These are phyloP conservation scores for Sugiyamaella smithiae DNA, from an alignment of 805 yeast genomes.

Conservation along the genomic window DNA sequence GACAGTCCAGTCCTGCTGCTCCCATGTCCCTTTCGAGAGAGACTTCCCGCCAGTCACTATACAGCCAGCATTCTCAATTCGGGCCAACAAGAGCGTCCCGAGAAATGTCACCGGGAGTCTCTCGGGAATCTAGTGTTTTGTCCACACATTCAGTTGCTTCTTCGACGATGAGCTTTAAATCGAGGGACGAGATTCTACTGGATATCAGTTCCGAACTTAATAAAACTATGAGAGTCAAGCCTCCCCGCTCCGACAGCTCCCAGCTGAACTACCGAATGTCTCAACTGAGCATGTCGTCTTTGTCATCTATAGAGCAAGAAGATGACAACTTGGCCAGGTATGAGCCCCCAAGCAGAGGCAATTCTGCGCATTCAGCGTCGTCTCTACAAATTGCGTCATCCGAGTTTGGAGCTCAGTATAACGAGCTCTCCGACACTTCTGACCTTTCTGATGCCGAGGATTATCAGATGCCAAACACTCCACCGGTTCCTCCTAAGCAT, in stretches of 20 bases:
- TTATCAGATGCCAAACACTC: constrained; percentile 21
- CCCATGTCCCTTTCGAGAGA: not conserved
- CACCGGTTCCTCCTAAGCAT: constrained; percentile 39
- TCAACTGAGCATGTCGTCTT: constrained; percentile 1
- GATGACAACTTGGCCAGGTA: not conserved
- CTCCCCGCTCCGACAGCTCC: not conserved
- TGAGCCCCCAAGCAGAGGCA: not conserved
- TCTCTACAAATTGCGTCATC: not conserved
- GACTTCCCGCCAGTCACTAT: not conserved
- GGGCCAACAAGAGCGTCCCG: not conserved
- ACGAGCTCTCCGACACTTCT: constrained; percentile 10
- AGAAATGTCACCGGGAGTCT: not conserved
- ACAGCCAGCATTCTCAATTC: not conserved
- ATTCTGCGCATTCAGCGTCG: not conserved
- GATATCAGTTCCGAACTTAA: constrained; percentile 28
- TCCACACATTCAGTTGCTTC: not conserved
- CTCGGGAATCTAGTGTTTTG: constrained; percentile 2
- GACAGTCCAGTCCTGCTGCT: not conserved
- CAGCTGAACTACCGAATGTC: not conserved
- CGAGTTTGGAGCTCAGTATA: not conserved
- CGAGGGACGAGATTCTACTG: constrained; percentile 29
- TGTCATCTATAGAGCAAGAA: not conserved
- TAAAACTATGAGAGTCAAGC: not conserved
- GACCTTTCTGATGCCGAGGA: constrained; percentile 13
- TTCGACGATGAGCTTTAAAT: constrained; percentile 11